phyloP scores from a whole-genome alignment of 225 moss, liverwort and hornwort genomes.

The Polytrichum formosum region DNA sequence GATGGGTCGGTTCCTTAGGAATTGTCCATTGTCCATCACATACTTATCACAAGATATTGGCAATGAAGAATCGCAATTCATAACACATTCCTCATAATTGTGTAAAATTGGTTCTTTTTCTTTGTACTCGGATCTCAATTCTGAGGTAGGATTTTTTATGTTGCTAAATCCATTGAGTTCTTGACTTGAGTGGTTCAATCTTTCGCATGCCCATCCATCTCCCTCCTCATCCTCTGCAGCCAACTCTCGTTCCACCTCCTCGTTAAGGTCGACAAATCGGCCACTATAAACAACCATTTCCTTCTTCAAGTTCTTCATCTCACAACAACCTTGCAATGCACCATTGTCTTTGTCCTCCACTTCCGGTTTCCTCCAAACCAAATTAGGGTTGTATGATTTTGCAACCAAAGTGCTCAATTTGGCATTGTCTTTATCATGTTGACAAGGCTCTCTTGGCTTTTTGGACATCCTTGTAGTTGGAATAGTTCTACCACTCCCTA shows the following conservation, averaged over 20 bases:
- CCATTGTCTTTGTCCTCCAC: too few relatives aligned
- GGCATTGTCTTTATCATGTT: too few relatives aligned
- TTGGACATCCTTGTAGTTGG: too few relatives aligned
- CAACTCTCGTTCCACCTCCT: slow-evolving; percentile 80
- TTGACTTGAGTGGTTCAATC: background rate
- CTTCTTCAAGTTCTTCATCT: too few relatives aligned
- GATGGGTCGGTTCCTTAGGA: slow-evolving; percentile 7
- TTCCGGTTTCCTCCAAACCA: too few relatives aligned
- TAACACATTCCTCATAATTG: background rate
- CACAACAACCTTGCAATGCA: too few relatives aligned
- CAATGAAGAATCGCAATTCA: background rate
- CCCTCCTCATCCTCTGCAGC: slow-evolving; percentile 27
- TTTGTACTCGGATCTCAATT: background rate
- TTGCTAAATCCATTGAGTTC: background rate
- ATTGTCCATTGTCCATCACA: background rate
- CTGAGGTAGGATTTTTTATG: background rate
- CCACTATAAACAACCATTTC: slow-evolving; percentile 44
- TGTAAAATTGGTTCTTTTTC: background rate
- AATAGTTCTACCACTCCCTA: too few relatives aligned
- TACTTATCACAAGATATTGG: background rate
- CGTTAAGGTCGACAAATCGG: slow-evolving; percentile 81
- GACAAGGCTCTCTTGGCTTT: too few relatives aligned
- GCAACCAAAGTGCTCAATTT: too few relatives aligned
- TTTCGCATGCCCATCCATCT: background rate
- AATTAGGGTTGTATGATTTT: too few relatives aligned